Evolutionary conservation across 495 filamentous ascomycete genomes (phyloP).

Genomic region (Neurospora sp.): DNA sequence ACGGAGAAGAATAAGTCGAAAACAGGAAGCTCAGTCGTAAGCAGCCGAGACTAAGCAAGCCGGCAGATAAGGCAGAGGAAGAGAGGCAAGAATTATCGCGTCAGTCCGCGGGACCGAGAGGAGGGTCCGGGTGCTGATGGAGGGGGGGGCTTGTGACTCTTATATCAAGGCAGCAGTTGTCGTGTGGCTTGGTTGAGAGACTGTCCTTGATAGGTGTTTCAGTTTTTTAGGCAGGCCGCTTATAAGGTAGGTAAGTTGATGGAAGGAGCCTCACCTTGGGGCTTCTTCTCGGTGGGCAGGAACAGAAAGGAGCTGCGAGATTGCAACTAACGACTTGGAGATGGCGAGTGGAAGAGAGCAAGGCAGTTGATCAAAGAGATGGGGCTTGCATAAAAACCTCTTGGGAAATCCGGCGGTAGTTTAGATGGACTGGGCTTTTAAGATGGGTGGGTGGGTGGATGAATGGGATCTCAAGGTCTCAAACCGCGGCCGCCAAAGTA

Average conservation of each 20-base stretch:
- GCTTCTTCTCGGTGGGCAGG: background rate
- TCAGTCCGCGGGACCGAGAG: background rate
- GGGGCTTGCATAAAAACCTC: background rate
- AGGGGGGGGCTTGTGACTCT: background rate
- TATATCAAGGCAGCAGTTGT: background rate
- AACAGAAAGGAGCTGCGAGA: background rate
- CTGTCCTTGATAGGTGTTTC: background rate
- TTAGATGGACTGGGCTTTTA: background rate
- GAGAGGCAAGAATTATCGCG: background rate
- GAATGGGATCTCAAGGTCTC: background rate
- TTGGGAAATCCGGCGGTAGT: background rate
- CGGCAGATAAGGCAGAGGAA: background rate
- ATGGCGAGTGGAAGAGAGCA: background rate
- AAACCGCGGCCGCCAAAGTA: background rate
- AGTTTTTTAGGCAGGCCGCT: background rate
- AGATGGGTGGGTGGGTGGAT: background rate
- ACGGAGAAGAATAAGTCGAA: background rate
- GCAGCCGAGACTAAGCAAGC: background rate
- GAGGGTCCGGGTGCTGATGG: background rate
- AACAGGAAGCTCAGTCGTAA: background rate
- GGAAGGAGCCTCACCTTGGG: background rate
- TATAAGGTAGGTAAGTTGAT: background rate
- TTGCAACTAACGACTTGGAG: background rate
- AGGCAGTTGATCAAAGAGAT: background rate
- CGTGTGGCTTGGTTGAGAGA: background rate